Conservation (phyloP, 2,329 filamentous ascomycete genomes). For the Colletotrichum paranaense region DNA sequence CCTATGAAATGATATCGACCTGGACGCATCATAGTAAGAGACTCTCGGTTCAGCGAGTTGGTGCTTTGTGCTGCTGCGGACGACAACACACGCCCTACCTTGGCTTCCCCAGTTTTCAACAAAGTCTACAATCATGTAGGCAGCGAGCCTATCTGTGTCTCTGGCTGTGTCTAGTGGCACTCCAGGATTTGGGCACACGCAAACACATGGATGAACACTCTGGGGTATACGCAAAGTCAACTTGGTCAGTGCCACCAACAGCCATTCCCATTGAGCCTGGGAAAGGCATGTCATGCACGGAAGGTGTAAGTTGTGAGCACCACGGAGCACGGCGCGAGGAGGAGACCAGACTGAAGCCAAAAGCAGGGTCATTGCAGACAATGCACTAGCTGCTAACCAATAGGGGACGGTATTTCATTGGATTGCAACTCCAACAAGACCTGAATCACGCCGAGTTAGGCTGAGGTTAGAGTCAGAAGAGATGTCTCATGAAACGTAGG, state of each 20-base stretch:
- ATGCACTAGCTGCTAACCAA: not conserved
- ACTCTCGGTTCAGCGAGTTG: not conserved
- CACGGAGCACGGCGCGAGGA: not conserved
- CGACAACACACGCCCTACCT: constrained; percentile 9
- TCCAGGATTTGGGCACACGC: not conserved
- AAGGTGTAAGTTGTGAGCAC: constrained; percentile 12
- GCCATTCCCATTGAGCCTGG: constrained; percentile 1
- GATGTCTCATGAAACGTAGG: constrained; percentile 29
- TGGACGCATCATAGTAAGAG: not conserved
- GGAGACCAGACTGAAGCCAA: not conserved
- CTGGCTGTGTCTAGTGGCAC: not conserved
- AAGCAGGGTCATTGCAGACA: constrained; percentile 16
- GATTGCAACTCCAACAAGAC: not conserved
- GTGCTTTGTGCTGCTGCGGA: not conserved
- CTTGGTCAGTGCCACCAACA: constrained; percentile 10
- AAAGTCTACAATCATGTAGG: constrained; percentile 15
- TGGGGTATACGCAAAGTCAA: constrained; percentile 29
- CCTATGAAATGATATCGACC: constrained; percentile 12
- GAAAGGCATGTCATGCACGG: constrained; percentile 23
- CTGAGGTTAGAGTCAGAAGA: constrained; percentile 24
- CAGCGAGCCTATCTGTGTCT: constrained; percentile 21
- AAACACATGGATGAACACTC: constrained; percentile 29
- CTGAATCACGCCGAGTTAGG: constrained; percentile 11
- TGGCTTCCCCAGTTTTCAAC: constrained; percentile 21
- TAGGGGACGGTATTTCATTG: not conserved